phyloP scores from a whole-genome alignment of 1,139 yeast genomes.

The Saccharomyces hybrid region DNA sequence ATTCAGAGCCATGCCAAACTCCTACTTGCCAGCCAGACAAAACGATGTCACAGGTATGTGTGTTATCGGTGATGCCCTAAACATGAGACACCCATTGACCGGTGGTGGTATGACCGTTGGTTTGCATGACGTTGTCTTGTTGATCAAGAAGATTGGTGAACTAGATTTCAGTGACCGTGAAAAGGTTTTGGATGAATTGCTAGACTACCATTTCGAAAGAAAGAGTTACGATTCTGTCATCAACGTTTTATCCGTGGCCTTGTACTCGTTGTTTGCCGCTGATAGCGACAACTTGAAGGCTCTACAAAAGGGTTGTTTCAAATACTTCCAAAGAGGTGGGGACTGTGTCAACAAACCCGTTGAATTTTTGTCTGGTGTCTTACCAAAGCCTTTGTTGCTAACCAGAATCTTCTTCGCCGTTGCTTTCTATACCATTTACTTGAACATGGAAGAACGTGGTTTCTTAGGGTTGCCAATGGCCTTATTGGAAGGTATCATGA shows the following conservation, averaged over 20 bases:
- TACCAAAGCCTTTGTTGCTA: conserved; percentile 65
- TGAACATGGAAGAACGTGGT: conserved; percentile 64
- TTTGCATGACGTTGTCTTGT: conserved; percentile 72
- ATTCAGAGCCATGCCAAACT: conserved; percentile 89
- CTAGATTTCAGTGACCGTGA: conserved; percentile 54
- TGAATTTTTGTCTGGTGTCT: conserved; percentile 73
- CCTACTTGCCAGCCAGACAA: conserved; percentile 70
- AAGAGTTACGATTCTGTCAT: conserved; percentile 76
- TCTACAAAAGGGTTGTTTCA: conserved; percentile 83
- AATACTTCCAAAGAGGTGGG: conserved; percentile 80
- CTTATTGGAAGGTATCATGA: conserved; percentile 57
- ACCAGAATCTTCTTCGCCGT: conserved; percentile 85
- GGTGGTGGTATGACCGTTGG: conserved; percentile 99
- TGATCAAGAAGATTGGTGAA: conserved; percentile 41
- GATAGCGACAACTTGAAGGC: conserved; percentile 56
- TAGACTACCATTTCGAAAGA: conserved; percentile 67
- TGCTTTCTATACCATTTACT: conserved; percentile 72
- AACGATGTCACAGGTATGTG: conserved; percentile 68
- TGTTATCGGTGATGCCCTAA: conserved; percentile 86
- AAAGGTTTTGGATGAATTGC: conserved; percentile 46
- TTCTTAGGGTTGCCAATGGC: conserved; percentile 65
- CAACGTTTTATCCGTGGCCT: conserved; percentile 84
- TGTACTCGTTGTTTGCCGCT: conserved; percentile 87
- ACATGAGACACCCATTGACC: conserved; percentile 97
- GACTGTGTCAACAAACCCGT: conserved; percentile 72